Evolutionary conservation across 805 yeast species (phyloP).

Genomic region (Barnettozyma siamensis): DNA sequence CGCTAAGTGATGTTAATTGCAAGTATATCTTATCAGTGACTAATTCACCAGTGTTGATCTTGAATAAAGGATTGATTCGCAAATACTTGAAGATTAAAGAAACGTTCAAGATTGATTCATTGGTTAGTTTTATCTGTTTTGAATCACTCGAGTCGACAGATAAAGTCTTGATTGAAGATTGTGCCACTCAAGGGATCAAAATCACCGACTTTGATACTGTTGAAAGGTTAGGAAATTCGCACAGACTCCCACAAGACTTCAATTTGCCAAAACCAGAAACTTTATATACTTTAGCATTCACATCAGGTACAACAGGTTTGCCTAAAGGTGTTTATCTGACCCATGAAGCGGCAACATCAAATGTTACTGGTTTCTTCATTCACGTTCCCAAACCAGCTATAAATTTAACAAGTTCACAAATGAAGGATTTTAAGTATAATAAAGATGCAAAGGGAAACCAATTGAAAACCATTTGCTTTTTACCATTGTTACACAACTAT

Average conservation of each 20-base stretch:
- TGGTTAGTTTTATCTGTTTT: conserved; percentile 15
- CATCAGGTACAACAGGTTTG: conserved; percentile 65
- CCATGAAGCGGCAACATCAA: conserved; percentile 46
- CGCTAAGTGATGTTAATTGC: conserved; percentile 43
- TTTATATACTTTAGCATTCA: conserved; percentile 56
- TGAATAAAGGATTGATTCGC: conserved; percentile 39
- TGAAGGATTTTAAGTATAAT: conserved; percentile 13
- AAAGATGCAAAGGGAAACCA: conserved; percentile 17
- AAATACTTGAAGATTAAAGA: conserved; percentile 35
- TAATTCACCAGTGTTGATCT: conserved; percentile 47
- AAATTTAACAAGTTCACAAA: conserved; percentile 13
- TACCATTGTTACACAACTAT: conserved; percentile 55
- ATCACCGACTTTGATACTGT: conserved; percentile 29
- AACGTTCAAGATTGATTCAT: conserved; percentile 16
- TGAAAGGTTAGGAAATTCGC: conserved; percentile 27
- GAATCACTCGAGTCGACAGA: conserved; percentile 7
- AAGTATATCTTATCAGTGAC: conserved; percentile 46
- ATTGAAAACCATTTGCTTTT: conserved; percentile 29
- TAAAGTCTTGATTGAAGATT: conserved; percentile 1
- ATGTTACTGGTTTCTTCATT: conserved; percentile 26
- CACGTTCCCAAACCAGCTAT: conserved; percentile 25
- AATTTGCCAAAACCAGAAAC: conserved; percentile 40
- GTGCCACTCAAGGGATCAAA: conserved; percentile 22
- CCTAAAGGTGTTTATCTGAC: conserved; percentile 69
- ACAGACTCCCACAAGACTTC: conserved; percentile 22